These are phyloP conservation scores for Aspergillus amoenus DNA, from an alignment of 2,329 filamentous ascomycete genomes.

Conservation along the genomic window DNA sequence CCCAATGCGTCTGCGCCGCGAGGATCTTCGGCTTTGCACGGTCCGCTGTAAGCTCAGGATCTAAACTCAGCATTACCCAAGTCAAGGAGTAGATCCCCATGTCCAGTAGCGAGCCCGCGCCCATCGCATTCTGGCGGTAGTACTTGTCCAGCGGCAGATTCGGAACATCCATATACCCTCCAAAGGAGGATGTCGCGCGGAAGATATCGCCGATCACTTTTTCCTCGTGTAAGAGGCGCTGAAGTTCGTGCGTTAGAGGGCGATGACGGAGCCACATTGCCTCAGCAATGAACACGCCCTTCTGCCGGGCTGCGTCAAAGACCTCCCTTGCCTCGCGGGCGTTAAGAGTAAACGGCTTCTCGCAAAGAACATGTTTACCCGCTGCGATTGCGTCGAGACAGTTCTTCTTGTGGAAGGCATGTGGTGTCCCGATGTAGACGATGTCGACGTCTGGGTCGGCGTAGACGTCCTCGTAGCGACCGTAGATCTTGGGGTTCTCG, in stretches of 20 bases:
- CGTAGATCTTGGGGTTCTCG: background rate
- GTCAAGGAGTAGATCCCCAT: too few species aligned
- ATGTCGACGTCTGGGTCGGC: constrained; percentile 72
- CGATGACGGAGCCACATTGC: constrained; percentile 82
- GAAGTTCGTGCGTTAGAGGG: constrained; percentile 69
- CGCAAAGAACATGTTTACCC: constrained; percentile 78
- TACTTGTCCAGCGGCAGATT: background rate
- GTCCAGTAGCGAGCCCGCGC: too few species aligned
- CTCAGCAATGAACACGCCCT: constrained; percentile 72
- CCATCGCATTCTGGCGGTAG: background rate
- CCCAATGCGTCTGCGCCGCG: too few species aligned
- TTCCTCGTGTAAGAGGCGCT: constrained; percentile 52
- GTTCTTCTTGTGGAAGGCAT: constrained; percentile 84
- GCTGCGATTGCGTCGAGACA: constrained; percentile 73
- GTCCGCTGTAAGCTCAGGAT: too few species aligned
- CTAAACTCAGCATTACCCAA: too few species aligned
- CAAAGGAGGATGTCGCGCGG: constrained; percentile 51
- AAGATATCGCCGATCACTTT: constrained; percentile 49
- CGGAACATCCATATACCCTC: background rate
- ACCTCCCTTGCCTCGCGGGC: constrained; percentile 68
- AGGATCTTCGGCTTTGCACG: too few species aligned
- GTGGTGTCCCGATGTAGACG: constrained; percentile 78
- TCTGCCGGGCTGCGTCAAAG: constrained; percentile 64
- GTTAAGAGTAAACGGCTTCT: constrained; percentile 80
- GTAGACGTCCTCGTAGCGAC: constrained; percentile 57